A percentile compares a stretch with the other conserved stretches of the same genome.
Evolutionary conservation across 495 filamentous ascomycete genomes (phyloP).

Genomic region (Usnea hakonensis): DNA sequence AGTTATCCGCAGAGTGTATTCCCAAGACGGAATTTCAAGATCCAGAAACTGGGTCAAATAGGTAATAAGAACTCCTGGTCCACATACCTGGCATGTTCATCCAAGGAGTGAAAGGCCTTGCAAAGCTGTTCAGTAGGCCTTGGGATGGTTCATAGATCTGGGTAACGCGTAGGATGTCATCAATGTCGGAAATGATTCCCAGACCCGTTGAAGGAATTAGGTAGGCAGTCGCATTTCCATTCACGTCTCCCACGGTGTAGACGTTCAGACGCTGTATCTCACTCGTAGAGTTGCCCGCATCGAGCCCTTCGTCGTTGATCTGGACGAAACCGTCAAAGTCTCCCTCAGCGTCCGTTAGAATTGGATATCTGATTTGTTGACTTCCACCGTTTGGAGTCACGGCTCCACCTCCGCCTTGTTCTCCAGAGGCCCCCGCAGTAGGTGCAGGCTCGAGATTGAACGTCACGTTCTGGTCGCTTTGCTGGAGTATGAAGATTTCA

Average conservation of each 20-base stretch:
- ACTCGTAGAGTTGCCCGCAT: slow-evolving; percentile 52
- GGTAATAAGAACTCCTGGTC: no score
- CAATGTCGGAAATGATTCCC: slow-evolving; percentile 67
- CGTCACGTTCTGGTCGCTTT: slow-evolving; percentile 52
- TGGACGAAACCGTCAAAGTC: slow-evolving; percentile 64
- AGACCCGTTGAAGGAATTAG: slow-evolving; percentile 60
- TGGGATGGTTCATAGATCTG: slow-evolving; percentile 70
- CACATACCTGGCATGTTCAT: slow-evolving; percentile 78
- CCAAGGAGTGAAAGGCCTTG: slow-evolving; percentile 61
- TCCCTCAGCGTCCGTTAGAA: slow-evolving; percentile 52
- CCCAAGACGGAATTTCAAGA: no score
- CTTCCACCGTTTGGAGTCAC: slow-evolving; percentile 46
- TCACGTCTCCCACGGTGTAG: slow-evolving; percentile 51
- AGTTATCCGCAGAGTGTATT: no score
- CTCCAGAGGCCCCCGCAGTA: slow-evolving; percentile 40
- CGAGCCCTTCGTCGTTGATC: slow-evolving; percentile 42
- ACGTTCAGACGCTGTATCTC: slow-evolving; percentile 58
- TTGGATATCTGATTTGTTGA: slow-evolving; percentile 49
- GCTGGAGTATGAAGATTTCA: slow-evolving; percentile 64
- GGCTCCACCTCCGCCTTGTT: slow-evolving; percentile 45
- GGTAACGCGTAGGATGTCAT: slow-evolving; percentile 74
- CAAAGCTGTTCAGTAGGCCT: slow-evolving; percentile 71
- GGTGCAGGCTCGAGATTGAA: slow-evolving; percentile 53
- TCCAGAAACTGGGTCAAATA: no score
- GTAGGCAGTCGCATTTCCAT: slow-evolving; percentile 69